These are phyloP conservation scores for Knufia fluminis DNA, from an alignment of 2,329 filamentous ascomycete genomes.

Conservation along the genomic window DNA sequence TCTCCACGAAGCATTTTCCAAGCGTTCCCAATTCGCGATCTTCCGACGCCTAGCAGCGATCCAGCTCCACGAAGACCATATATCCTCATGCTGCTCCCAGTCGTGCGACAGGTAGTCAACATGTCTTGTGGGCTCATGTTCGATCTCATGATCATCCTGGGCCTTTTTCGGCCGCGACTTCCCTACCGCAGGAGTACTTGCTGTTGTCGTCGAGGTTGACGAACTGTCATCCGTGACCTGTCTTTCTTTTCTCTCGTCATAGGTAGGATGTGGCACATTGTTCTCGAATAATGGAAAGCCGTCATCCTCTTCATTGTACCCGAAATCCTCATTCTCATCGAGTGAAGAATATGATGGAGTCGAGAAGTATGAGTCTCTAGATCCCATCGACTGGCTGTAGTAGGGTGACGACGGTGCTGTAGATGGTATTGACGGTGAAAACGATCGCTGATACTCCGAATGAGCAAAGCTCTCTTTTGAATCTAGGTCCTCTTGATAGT, in stretches of 20 bases:
- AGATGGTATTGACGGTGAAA: slow-evolving; percentile 28
- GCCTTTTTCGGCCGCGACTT: slow-evolving; percentile 51
- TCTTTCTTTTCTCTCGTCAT: slow-evolving; percentile 1
- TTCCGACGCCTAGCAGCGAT: slow-evolving; percentile 70
- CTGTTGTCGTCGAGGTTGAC: slow-evolving; percentile 24
- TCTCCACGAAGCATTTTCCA: slow-evolving; percentile 96
- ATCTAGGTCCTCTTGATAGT: slow-evolving; percentile 13
- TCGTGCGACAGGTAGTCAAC: slow-evolving; percentile 94
- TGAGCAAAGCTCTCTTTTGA: slow-evolving; percentile 12
- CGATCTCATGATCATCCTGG: slow-evolving; percentile 70
- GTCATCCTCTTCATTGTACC: slow-evolving; percentile 29
- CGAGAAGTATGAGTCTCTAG: slow-evolving; percentile 29
- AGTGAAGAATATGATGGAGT: slow-evolving; percentile 30
- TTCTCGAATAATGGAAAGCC: slow-evolving; percentile 37
- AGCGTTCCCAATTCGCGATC: slow-evolving; percentile 64
- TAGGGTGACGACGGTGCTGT: slow-evolving; percentile 32
- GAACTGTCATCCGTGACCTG: slow-evolving; percentile 27
- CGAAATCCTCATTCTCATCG: slow-evolving; percentile 11
- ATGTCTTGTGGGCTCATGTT: slow-evolving; percentile 68
- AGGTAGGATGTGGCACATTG: slow-evolving; percentile 1
- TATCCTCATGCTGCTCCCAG: slow-evolving; percentile 81
- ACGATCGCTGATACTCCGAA: slow-evolving; percentile 14
- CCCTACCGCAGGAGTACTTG: slow-evolving; percentile 47
- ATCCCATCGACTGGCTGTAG: slow-evolving; percentile 25
- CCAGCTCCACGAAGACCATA: slow-evolving; percentile 95